Conservation (phyloP, 2,329 filamentous ascomycete species). For the Sordariomycetes sp. region DNA sequence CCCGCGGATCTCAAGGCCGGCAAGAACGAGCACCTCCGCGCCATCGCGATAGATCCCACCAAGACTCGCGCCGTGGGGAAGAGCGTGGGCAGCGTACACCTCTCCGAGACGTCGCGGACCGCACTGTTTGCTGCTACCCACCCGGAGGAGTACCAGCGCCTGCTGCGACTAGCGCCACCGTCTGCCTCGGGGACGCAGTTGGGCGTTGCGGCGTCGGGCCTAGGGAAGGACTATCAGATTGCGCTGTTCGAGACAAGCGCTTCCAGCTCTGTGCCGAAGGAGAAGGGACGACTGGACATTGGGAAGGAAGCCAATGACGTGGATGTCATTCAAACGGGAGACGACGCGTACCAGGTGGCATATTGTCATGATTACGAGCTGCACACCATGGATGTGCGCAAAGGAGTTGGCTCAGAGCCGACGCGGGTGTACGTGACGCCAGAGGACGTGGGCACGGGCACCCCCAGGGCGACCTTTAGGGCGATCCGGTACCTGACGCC, state of each 20-base stretch:
- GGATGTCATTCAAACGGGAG: conserved; percentile 54
- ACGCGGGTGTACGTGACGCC: conserved; percentile 46
- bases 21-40: conserved; percentile 75
- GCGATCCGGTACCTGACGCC: conserved; percentile 49
- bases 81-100: conserved; percentile 19
- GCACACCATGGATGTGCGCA: conserved; percentile 46
- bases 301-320: conserved; percentile 53
- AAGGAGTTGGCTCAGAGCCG: conserved; percentile 32
- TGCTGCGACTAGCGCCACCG: conserved; percentile 43
- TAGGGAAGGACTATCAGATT: conserved; percentile 67
- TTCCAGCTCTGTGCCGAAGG: conserved; percentile 30
- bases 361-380: conserved; percentile 74
- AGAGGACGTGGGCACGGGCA: conserved; percentile 25
- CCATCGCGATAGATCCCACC: conserved; percentile 50
- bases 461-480: conserved; percentile 40
- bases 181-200: conserved; percentile 47
- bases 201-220: conserved; percentile 68
- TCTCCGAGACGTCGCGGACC: conserved; percentile 41
- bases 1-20: conserved; percentile 60
- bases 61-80: conserved; percentile 19
- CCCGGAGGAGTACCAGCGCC: conserved; percentile 47
- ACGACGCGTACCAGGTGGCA: conserved; percentile 57
- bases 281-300: conserved; percentile 38
- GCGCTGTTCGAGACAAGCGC: conserved; percentile 61
- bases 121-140: conserved; percentile 38